Evolutionary conservation across 805 yeast species (phyloP), one percentile per base, ranked within the genome.

Genomic region (Wickerhamomyces sydowiorum): DNA sequence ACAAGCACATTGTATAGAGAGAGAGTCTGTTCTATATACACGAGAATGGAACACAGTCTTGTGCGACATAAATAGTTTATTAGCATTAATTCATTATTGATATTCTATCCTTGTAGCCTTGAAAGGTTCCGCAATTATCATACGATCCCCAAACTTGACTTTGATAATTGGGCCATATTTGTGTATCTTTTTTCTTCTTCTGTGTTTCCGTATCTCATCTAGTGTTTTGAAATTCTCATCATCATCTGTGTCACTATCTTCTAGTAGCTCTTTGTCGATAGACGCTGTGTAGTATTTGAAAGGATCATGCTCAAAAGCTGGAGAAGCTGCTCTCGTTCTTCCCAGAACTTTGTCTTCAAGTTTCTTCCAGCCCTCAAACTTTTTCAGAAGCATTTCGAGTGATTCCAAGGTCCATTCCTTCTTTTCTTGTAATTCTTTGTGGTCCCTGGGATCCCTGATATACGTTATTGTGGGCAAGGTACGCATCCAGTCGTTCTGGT

Each of bases 361-460:
- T 15, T 29, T 42, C 34, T 44, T 52, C 50, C 51, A 53, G 12
- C 46, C 50, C 1, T 49, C 54, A 39, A 45, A 53, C 38, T 47
- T 57, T 4, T 34, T 34, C 6, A 57, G 38, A 2, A 54, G 37
- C 7, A 25, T 2, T 8, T 51, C 46, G 21, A 69, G 48, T 44
- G 83, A 87, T 6, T 59, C 58, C 0, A 78, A 53, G 0, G 90
- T 81, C 45, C 78, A 59, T 20, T 62, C 60, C 22, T 75, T 65
- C 51, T 84, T 85, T 24, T 60, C 46, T 9, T 59, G 54, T 45
- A 81, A 51, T 52, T 85, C 91, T 5, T 61, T 51, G 3, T 37
- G 37, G 50, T 83, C 75, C 15, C 56, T 54, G 0, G 56, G 37
- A 51, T 83, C 72, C 25, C 72, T 64, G 23, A 84, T 62, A 23